Base-by-base conservation (phyloP, 2,329 filamentous ascomycete genomes). In the Chaetoscypha palmicola region DNA sequence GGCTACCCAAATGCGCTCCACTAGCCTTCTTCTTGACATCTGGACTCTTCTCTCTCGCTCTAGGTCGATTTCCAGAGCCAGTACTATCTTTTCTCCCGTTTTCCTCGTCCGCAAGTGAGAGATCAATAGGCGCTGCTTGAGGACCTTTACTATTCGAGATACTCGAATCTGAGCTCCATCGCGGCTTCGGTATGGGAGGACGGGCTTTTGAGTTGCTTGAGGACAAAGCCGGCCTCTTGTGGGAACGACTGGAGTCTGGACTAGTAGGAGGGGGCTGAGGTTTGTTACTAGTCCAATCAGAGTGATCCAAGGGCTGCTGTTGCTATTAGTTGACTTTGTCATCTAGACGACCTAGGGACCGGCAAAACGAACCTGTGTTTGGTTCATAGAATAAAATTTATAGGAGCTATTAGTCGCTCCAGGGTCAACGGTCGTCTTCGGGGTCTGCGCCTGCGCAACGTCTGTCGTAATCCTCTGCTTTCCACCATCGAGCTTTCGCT, bases 1-100 rank as follows among this genome's bases (percentile, higher is more conserved):
- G 73, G 59, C 83, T 81, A 60, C 77, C 74, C 17, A 44, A 24
- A 49, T 38, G 53, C 71, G 38, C 73, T 10, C 40, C 22, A 51
- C 36, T 54, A n/a, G n/a, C n/a, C 70, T 50, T 52, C 38, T 39
- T 49, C 44, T 72, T 35, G 58, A 54, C 12, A 12, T 37, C 33
- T 9, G 37, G 36, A 23, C 41, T 41, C 64, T 17, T 66, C 59
- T 64, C 2, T 60, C 57, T 8, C 58, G 61, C 43, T 51, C 47
- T 62, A 51, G 45, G 63, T 53, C 51, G 24, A 50, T 51, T 23
- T 36, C 43, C 30, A 47, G 24, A 3, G 35, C 30, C 36, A 3
- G 11, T 32, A 5, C 21, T 24, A 22, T 36, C 43, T 22, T 48
- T 45, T 3, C 43, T 38, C 4, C 46, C 41, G 33, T 53, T 43